phyloP scores from a whole-genome alignment of 1,284 basidiomycete species.

The Ganoderma lucidum region DNA sequence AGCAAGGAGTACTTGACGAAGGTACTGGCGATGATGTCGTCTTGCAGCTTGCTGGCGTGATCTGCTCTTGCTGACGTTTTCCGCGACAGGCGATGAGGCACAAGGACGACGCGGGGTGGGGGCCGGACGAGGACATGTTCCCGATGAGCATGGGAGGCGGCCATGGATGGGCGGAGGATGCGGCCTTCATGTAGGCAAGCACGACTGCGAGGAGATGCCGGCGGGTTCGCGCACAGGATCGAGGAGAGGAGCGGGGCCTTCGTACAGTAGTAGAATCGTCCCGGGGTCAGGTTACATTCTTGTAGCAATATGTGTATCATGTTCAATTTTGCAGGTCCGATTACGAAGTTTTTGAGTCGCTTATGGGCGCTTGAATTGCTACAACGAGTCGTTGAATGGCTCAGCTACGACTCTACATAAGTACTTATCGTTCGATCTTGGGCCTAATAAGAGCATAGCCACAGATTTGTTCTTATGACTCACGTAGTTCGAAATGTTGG shows the following conservation, averaged over 20 bases:
- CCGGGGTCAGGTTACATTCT: slow-evolving; percentile 9
- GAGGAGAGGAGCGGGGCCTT: background rate
- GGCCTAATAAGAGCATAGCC: background rate
- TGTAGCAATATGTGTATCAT: slow-evolving; percentile 34
- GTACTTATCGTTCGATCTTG: background rate
- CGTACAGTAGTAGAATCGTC: background rate
- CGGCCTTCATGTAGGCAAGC: background rate
- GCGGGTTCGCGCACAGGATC: background rate
- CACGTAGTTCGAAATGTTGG: background rate
- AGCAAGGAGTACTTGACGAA: slow-evolving; percentile 75
- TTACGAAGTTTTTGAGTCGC: background rate
- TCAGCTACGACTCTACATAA: no score
- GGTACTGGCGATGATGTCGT: slow-evolving; percentile 45
- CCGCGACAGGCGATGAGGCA: slow-evolving; percentile 38
- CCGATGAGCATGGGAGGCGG: slow-evolving; percentile 19
- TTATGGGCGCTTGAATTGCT: background rate
- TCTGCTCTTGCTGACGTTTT: background rate
- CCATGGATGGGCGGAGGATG: slow-evolving; percentile 33
- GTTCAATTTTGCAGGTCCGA: background rate
- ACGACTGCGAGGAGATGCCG: background rate
- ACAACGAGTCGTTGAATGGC: background rate
- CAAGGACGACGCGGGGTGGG: slow-evolving; percentile 41
- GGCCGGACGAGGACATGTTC: slow-evolving; percentile 40
- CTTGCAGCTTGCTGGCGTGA: background rate
- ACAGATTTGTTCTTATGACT: background rate